Evolutionary conservation across 2,329 filamentous ascomycete species (phyloP), one percentile per base, ranked within the genome.

Genomic region (Clarireedia homoeocarpa): DNA sequence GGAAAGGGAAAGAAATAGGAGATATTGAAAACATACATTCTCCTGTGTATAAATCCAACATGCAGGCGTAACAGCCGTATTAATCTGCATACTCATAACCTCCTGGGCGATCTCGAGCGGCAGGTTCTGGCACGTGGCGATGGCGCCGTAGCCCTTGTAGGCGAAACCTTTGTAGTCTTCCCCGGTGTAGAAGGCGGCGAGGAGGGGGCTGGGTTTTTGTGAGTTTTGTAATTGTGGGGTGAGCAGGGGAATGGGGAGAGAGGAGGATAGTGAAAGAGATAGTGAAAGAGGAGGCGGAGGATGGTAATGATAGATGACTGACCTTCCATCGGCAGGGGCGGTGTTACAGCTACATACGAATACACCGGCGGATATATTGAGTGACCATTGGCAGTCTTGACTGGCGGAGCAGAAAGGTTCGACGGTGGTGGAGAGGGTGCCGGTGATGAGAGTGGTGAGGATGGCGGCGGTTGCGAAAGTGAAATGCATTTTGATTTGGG

Each of bases 1-100:
- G 9, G 23, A 10, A 6, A 40, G 39, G 6, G 1, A 20, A 2
- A 40, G 17, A n/a, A 20, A 14, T 5, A n/a, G 5, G 14, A n/a
- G 7, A 38, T 3, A 9, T 6, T 6, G 0, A 9, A 2, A 20
- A 40, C 36, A 50, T 50, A 55, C 52, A 6, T 49, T 6, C 6
- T 9, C 6, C 6, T 27, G n/a, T 1, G 53, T 56, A 27, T 56
- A 56, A 15, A 56, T 6, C 53, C 48, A 56, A 24, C 53, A 56
- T 20, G 6, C 39, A 5, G 27, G 30, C 10, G 48, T 47, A 6
- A 24, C 30, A 3, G 6, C 40, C 10, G 17, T n/a, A 4, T 47
- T 47, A 20, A 56, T 52, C 5, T 46, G 20, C 30, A 56, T 52
- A n/a, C 45, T 51, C 34, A 38, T n/a, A 5, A 45, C 42, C 7